phyloP scores from a whole-genome alignment of 805 yeast species.

The Starmerella tilneyi region DNA sequence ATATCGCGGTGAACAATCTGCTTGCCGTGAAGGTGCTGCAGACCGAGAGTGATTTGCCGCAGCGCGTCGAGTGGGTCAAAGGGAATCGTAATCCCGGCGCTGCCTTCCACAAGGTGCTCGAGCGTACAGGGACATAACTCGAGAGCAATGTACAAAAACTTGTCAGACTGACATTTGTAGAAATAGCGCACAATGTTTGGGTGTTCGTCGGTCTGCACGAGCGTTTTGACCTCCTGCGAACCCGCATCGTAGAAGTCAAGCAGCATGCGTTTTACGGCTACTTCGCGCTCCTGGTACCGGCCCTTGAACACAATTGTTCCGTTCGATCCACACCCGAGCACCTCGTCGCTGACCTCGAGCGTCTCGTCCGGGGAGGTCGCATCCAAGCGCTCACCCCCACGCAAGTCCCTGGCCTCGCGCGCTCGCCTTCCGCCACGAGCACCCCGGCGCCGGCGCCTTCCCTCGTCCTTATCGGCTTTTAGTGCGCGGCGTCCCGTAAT shows the following conservation, averaged over 20 bases:
- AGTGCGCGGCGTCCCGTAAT: not conserved
- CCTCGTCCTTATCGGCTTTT: not conserved
- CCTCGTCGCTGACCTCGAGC: constrained; percentile 47
- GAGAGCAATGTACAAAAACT: constrained; percentile 82
- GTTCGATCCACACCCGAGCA: constrained; percentile 92
- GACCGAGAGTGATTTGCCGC: constrained; percentile 71
- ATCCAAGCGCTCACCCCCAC: not conserved
- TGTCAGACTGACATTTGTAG: constrained; percentile 83
- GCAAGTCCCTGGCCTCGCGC: not conserved
- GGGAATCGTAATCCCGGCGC: constrained; percentile 26
- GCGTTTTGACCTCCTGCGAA: constrained; percentile 72
- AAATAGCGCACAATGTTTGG: constrained; percentile 89
- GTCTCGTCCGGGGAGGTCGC: constrained; percentile 15
- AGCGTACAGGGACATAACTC: constrained; percentile 84
- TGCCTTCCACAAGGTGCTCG: constrained; percentile 59
- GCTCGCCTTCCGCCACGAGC: constrained; percentile 55
- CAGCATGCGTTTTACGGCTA: constrained; percentile 90
- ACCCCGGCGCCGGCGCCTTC: constrained; percentile 68
- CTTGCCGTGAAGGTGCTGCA: constrained; percentile 74
- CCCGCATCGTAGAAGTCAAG: constrained; percentile 91
- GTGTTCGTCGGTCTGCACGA: constrained; percentile 93
- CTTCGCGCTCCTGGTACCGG: constrained; percentile 81
- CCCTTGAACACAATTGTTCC: constrained; percentile 94
- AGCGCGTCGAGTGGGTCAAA: constrained; percentile 36
- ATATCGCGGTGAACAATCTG: constrained; percentile 91